These are phyloP conservation scores for Lactarius hatsudake DNA, from an alignment of 768 basidiomycete genomes.

Conservation along the genomic window DNA sequence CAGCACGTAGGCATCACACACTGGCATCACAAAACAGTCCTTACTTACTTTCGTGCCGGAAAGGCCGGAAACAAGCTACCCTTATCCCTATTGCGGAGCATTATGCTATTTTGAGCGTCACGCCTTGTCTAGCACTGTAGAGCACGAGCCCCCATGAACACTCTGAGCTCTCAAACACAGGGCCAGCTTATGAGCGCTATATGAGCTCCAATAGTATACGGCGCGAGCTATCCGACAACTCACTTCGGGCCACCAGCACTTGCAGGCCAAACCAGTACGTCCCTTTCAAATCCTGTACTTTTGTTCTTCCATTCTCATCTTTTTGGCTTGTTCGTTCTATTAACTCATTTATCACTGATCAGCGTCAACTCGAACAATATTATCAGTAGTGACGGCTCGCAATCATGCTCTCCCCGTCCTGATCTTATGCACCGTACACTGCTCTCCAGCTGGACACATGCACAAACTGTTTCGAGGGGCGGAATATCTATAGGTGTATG, in stretches of 20 bases:
- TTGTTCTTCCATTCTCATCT: background rate
- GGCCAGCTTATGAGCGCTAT: background rate
- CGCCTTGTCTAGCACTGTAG: background rate
- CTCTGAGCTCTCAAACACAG: background rate
- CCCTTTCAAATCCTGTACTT: background rate
- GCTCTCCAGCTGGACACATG: slow-evolving; percentile 18
- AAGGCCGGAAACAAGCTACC: too few relatives aligned
- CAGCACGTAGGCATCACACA: too few relatives aligned
- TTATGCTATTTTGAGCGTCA: background rate
- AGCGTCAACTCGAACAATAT: background rate
- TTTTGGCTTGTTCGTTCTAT: background rate
- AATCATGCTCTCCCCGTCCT: background rate
- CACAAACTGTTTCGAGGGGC: background rate
- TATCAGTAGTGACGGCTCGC: background rate
- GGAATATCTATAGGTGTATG: background rate
- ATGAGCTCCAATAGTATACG: background rate
- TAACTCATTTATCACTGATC: background rate
- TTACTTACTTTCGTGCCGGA: background rate
- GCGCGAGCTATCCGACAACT: background rate
- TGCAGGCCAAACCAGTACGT: background rate
- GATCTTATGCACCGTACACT: background rate
- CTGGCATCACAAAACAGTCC: background rate
- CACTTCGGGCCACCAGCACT: background rate
- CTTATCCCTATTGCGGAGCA: background rate
- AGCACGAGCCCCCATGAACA: background rate